These are phyloP conservation scores for Cinnamomum micranthum DNA, from an alignment of 164 flowering plant genomes.

Conservation along the genomic window DNA sequence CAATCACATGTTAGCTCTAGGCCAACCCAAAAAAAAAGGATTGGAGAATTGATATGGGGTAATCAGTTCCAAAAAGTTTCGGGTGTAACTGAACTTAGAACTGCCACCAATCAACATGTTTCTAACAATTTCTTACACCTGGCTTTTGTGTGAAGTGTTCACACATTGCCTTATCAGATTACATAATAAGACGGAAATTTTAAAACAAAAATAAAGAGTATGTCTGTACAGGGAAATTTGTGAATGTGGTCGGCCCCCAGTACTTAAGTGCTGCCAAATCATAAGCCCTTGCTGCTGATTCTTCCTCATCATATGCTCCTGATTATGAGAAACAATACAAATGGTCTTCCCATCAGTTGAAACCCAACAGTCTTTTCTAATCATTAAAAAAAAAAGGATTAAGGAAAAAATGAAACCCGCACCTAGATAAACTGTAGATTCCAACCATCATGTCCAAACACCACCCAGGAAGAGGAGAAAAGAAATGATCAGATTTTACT, in stretches of 20 bases:
- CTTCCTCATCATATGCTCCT: conserved; percentile 72
- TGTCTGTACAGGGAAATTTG: conserved; percentile 43
- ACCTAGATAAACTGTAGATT: conserved; percentile 46
- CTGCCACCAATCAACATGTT: not conserved
- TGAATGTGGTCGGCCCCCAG: conserved; percentile 57
- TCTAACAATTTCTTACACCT: not conserved
- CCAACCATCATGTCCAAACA: conserved; percentile 4
- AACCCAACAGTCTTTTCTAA: not conserved
- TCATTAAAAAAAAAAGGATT: not conserved
- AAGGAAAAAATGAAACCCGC: not conserved
- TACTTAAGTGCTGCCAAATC: conserved; percentile 67
- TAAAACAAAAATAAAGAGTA: not conserved
- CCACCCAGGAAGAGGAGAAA: conserved; percentile 2
- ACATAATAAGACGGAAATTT: not conserved
- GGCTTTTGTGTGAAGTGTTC: not conserved
- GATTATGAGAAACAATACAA: conserved; percentile 4
- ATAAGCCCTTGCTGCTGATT: conserved; percentile 66
- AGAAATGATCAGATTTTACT: not conserved
- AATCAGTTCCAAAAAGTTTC: not conserved
- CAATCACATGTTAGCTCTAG: not conserved
- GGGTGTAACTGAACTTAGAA: not conserved
- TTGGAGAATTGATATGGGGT: not conserved
- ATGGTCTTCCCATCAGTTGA: not conserved
- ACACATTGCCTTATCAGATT: not conserved
- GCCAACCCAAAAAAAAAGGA: too few relatives aligned